Conservation (phyloP, 352 stramenopile genomes). For the Aphanomyces cochlioides region DNA sequence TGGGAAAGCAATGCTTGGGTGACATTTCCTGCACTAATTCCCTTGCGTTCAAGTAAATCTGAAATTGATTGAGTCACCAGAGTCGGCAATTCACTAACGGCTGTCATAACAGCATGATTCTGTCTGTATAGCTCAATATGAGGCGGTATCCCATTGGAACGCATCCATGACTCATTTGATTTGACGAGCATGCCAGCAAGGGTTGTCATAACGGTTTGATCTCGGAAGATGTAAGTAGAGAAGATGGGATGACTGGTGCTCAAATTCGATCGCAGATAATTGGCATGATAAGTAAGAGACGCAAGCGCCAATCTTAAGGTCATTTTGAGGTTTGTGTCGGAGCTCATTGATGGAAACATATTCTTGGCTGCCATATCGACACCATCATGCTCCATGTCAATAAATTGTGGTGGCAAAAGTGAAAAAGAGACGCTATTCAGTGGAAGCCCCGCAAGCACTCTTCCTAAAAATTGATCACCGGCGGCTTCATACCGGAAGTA, state of each 20-base stretch:
- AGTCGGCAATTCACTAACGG: too few relatives aligned
- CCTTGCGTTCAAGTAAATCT: too few relatives aligned
- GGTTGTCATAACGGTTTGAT: too few relatives aligned
- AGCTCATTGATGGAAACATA: background rate
- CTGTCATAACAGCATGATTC: too few relatives aligned
- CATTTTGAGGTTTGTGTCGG: background rate
- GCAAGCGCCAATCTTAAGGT: background rate
- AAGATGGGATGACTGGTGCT: background rate
- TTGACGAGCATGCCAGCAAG: too few relatives aligned
- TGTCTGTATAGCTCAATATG: too few relatives aligned
- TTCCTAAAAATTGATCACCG: constrained; percentile 14
- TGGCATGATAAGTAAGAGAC: background rate
- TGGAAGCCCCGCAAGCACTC: constrained; percentile 17
- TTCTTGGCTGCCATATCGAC: background rate
- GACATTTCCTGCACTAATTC: background rate
- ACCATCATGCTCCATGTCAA: too few relatives aligned
- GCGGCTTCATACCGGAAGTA: constrained; percentile 26
- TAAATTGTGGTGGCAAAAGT: constrained; percentile 26
- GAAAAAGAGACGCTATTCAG: constrained; percentile 19
- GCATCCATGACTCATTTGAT: too few relatives aligned
- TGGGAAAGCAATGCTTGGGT: background rate
- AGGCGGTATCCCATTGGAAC: too few relatives aligned
- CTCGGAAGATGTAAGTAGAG: background rate
- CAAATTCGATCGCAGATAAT: background rate
- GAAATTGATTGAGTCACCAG: too few relatives aligned